Evolutionary conservation across 2,329 filamentous ascomycete species (phyloP).

Genomic region (Penicillium carneum): DNA sequence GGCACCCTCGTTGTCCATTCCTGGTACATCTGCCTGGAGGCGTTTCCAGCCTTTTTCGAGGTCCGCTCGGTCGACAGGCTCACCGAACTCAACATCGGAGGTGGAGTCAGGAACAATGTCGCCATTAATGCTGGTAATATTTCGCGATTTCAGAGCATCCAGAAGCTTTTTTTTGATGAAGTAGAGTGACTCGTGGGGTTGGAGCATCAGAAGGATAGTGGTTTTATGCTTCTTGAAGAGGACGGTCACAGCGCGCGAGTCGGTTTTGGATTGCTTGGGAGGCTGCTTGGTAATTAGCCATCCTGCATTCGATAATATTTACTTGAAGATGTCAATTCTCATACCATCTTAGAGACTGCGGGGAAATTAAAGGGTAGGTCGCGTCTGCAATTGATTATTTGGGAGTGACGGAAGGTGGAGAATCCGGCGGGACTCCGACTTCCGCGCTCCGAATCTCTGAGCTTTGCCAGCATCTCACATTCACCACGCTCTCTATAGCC

Average conservation of each 20-base stretch:
- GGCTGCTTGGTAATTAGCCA: constrained; percentile 20
- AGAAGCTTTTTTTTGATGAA: constrained; percentile 67
- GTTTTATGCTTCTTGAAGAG: constrained; percentile 76
- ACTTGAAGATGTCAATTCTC: background rate
- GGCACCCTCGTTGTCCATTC: background rate
- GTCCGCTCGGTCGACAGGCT: constrained; percentile 58
- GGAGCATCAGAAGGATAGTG: constrained; percentile 73
- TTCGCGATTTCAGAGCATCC: constrained; percentile 59
- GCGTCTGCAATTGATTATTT: background rate
- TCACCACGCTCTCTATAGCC: background rate
- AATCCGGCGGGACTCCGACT: constrained; percentile 18
- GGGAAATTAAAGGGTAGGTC: background rate
- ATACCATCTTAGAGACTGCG: constrained; percentile 27
- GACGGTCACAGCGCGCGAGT: constrained; percentile 67
- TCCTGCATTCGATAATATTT: background rate
- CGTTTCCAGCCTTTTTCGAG: constrained; percentile 59
- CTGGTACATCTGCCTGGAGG: constrained; percentile 44
- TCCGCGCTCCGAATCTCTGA: constrained; percentile 23
- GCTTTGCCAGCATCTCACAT: constrained; percentile 13
- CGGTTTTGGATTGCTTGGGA: constrained; percentile 32
- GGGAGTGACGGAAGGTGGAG: constrained; percentile 30
- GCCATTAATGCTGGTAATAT: constrained; percentile 50
- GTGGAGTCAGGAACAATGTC: constrained; percentile 49
- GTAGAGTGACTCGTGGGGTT: constrained; percentile 64
- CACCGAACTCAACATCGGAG: constrained; percentile 56